Conservation (phyloP, 1,139 yeast genomes). For the Scheffersomyces illinoinensis region DNA sequence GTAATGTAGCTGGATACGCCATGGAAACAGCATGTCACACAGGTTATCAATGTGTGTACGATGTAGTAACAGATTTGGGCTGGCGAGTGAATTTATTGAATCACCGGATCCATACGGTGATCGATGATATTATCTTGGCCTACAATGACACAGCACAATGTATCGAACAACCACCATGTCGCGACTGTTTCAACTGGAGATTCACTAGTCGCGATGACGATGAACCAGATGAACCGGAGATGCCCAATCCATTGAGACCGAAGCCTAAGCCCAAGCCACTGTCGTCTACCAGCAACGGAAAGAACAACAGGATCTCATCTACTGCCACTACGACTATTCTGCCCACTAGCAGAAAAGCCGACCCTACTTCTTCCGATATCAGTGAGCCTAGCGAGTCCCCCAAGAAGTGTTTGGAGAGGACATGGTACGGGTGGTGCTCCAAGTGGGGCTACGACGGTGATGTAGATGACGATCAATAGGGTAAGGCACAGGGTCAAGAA, state of each 20-base stretch:
- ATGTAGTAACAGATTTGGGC: slow-evolving; percentile 84
- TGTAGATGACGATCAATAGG: neutral
- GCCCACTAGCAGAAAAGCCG: slow-evolving; percentile 7
- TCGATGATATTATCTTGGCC: slow-evolving; percentile 70
- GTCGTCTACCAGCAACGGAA: slow-evolving; percentile 2
- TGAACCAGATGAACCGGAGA: slow-evolving; percentile 37
- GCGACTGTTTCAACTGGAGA: slow-evolving; percentile 92
- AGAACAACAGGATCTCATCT: neutral
- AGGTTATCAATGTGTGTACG: slow-evolving; percentile 86
- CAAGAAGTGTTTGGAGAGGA: slow-evolving; percentile 40
- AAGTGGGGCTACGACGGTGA: slow-evolving; percentile 37
- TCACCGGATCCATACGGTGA: slow-evolving; percentile 89
- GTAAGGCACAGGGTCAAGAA: neutral
- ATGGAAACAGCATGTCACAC: slow-evolving; percentile 97
- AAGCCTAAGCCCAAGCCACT: slow-evolving; percentile 3
- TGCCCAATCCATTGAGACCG: slow-evolving; percentile 42
- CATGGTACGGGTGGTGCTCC: slow-evolving; percentile 51
- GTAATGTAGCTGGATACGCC: slow-evolving; percentile 93
- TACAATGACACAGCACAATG: slow-evolving; percentile 83
- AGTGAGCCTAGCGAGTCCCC: slow-evolving; percentile 17
- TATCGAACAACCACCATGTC: slow-evolving; percentile 71
- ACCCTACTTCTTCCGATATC: neutral
- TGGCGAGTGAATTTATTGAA: slow-evolving; percentile 89
- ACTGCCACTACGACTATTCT: slow-evolving; percentile 7
- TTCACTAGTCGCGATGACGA: slow-evolving; percentile 58